Conservation (phyloP, 345 rosid genomes). For the Fremontodendron californicum region DNA sequence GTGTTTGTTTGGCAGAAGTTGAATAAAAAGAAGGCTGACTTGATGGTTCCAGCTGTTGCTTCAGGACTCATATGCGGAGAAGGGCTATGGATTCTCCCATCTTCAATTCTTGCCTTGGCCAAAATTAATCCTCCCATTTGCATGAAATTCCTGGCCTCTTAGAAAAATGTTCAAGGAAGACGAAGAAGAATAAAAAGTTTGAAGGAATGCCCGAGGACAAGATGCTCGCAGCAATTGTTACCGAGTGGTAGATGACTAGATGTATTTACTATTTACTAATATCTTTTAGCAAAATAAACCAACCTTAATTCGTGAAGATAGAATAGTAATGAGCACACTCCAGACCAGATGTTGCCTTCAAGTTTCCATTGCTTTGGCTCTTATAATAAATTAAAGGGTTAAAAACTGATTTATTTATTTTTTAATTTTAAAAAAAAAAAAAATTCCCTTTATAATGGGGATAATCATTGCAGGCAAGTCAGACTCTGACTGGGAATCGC, state of each 20-base stretch:
- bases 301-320: conserved; percentile 27
- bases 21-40: conserved; percentile 52
- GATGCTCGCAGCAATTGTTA: not conserved
- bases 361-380: not conserved
- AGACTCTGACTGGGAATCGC: no score
- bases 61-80: conserved; percentile 91
- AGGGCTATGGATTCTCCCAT: conserved; percentile 87
- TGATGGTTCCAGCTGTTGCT: conserved; percentile 86
- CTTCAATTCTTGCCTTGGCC: conserved; percentile 77
- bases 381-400: not conserved
- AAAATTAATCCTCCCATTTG: conserved; percentile 82
- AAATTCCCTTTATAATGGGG: no score
- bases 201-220: no score
- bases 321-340: not conserved
- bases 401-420: no score
- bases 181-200: not conserved
- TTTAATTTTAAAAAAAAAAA: no score
- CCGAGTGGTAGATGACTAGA: not conserved
- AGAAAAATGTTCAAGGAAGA: conserved; percentile 2
- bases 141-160: conserved; percentile 66
- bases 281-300: not conserved
- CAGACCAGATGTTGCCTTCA: not conserved
- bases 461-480: no score
- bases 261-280: not conserved
- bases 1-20: conserved; percentile 62